Evolutionary conservation across 2,329 filamentous ascomycete genomes (phyloP), one percentile per base, ranked within the genome.

Genomic region (Sclerotinia borealis): DNA sequence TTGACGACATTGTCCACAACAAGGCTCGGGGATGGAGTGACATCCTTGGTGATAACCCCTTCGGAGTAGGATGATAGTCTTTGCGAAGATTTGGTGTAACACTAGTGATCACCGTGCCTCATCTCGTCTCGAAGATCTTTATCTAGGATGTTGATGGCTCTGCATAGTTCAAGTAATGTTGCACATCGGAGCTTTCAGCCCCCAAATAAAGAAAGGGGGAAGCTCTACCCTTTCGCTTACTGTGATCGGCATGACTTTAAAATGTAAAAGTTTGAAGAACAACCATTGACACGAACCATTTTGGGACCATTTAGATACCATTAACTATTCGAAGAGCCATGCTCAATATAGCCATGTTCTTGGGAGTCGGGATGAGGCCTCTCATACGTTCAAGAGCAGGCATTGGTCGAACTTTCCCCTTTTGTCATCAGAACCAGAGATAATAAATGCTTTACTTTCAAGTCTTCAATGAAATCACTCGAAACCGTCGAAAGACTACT

Each of bases 141-240:
- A 34, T 22, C n/a, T 19, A 19, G 41, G 29, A 36, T 48, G 34
- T 25, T 36, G 7, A 34, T 34, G 55, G n/a, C 13, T 25, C 34
- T 37, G 48, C 49, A 61, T 45, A 29, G 49, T 47, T 52, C 37
- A 50, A 19, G 25, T 45, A 34, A 47, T 55, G 49, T 55, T 61
- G 49, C 59, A 61, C 31, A 47, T 61, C 59, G 17, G n/a, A 45
- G 19, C 22, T 52, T 61, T 51, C 25, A 52, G 49, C 37, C 48
- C 58, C 29, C 7, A 61, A 25, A 7, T 29, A 2, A 39, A n/a
- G 49, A 55, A 61, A 59, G n/a, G 58, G 58, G 47, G 58, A 29
- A 27, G 9, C 36, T 29, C 3, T 15, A 13, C 17, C 6, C 10
- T 47, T 43, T 59, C 55, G 55, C 55, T 59, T 59, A 59, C 41